A percentile compares a stretch with the other conserved stretches of the same genome.
Conservation (phyloP, 371 early-diverging fungal species). For the Fennellomyces sp. region DNA sequence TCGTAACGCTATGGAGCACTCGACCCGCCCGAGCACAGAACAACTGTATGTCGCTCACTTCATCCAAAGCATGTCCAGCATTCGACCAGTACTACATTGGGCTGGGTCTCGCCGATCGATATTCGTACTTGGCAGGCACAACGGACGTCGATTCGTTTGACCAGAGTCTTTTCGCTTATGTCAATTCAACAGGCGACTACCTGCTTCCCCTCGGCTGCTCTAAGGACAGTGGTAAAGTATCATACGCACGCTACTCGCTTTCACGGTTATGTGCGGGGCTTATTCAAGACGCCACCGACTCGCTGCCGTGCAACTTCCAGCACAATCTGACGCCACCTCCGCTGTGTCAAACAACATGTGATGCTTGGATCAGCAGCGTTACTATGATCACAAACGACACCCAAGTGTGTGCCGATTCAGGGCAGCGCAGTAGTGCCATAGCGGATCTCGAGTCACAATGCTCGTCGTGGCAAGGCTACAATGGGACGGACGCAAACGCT, state of each 20-base stretch:
- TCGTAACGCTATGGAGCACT: background rate
- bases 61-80: constrained; percentile 46
- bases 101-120: constrained; percentile 20
- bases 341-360: constrained; percentile 42
- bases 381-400: constrained; percentile 24
- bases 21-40: background rate
- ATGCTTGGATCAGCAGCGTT: constrained; percentile 34
- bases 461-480: constrained; percentile 38
- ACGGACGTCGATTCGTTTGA: constrained; percentile 42
- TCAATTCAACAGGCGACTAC: constrained; percentile 28
- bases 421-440: background rate
- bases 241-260: constrained; percentile 50
- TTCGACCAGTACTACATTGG: constrained; percentile 43
- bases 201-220: constrained; percentile 29
- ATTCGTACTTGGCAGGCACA: constrained; percentile 27
- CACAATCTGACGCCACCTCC: constrained; percentile 32
- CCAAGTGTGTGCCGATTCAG: background rate
- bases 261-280: constrained; percentile 36
- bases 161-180: constrained; percentile 26
- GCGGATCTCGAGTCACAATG: constrained; percentile 24
- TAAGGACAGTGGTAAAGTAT: constrained; percentile 21
- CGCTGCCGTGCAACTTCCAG: constrained; percentile 43
- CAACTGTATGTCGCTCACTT: constrained; percentile 32
- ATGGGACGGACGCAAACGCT: constrained; percentile 16
- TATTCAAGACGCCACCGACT: constrained; percentile 33